These are phyloP conservation scores for Ascosphaera aggregata DNA, from an alignment of 2,329 filamentous ascomycete species.

Conservation along the genomic window DNA sequence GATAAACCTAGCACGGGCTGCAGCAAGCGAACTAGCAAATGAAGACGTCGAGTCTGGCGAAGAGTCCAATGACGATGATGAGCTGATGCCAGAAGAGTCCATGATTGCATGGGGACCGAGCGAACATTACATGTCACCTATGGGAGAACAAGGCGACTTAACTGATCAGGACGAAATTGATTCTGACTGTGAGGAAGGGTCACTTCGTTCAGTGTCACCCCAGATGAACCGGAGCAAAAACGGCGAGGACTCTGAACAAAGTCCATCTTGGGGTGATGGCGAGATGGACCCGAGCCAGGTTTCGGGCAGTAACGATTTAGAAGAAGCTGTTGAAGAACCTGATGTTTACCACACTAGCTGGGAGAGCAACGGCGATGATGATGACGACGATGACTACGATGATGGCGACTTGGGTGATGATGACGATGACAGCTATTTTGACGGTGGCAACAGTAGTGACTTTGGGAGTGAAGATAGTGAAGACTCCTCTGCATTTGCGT, in stretches of 20 bases:
- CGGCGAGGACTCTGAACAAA: neutral
- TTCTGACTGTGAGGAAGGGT: neutral
- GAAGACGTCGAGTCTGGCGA: constrained; percentile 23
- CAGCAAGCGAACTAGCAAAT: constrained; percentile 12
- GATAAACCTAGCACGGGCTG: constrained; percentile 5
- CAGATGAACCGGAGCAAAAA: neutral
- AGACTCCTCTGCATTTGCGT: too few species aligned
- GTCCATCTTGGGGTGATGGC: neutral
- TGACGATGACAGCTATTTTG: constrained; percentile 7
- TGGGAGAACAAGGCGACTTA: neutral
- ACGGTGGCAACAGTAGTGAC: constrained; percentile 10
- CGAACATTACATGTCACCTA: too few species aligned
- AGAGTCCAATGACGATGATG: constrained; percentile 21
- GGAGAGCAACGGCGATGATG: constrained; percentile 2
- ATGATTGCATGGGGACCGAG: too few species aligned
- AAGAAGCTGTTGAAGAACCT: neutral
- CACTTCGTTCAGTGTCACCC: neutral
- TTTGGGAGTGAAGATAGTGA: constrained; percentile 9
- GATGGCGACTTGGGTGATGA: constrained; percentile 6
- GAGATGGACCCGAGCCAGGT: neutral
- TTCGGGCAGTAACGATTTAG: neutral
- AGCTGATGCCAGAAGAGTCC: constrained; percentile 16
- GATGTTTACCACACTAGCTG: too few species aligned
- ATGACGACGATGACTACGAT: neutral
- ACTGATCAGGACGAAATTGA: neutral